Evolutionary conservation across 768 basidiomycete species (phyloP), one percentile per base, ranked within the genome.

Genomic region (Boletellus ananas): DNA sequence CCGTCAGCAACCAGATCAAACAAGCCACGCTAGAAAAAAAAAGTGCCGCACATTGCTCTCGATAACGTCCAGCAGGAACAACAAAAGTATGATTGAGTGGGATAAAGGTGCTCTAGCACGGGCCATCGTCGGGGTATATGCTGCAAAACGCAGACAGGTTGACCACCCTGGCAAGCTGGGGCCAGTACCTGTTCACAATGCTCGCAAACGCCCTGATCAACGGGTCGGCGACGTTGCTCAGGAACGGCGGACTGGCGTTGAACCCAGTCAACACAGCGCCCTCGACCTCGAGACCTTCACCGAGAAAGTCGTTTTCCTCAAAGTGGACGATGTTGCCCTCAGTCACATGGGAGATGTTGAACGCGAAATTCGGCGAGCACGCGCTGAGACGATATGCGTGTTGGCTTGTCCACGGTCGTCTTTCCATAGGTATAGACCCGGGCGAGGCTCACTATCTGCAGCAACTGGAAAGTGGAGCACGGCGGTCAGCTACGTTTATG

Each of bases 21-120:
- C 7, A 14, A 36, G 23, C 23, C 23, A 23, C 23, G 23, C 23
- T 23, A 23, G 23, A 23, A 23, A 23, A 23, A 23, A 23, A 5
- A 23, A 23, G 23, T 23, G 5, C 23, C 23, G 5, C 23, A 23
- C 90, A 92, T 62, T 87, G 87, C 64, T 91, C 89, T 57, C 87
- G 75, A 69, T 94, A 96, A 6, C 94, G 80, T 38, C 79, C 78
- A 61, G 94, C 94, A 6, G 94, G 94, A 34, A 96, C 79, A 18
- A 94, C 88, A 59, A 96, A 91, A 0, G 89, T 92, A 60, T 94
- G 80, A 61, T 96, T 96, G 42, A 96, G 73, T 3, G 93, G 92
- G 55, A 96, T 93, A 43, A 96, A 71, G 0, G 87, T 77, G 66
- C 90, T 88, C 67, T 91, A 87, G 64, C 94, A 97, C 25, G 65